Base-by-base conservation (phyloP, 148 eudicot species). In the Cornus controversa region DNA sequence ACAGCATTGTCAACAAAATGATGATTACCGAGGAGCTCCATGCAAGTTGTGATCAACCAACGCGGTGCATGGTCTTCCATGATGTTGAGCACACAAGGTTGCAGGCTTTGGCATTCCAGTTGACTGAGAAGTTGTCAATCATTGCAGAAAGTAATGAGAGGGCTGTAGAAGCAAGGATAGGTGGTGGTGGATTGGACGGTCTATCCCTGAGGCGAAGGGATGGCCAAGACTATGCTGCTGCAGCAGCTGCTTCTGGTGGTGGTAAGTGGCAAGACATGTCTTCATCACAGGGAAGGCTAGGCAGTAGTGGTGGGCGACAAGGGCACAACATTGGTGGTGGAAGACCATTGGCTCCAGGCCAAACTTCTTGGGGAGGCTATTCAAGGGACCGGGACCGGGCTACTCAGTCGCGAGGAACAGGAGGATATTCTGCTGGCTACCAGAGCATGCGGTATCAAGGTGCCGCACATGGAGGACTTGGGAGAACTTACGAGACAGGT, bases 31-130 rank as follows among this genome's bases (percentile, higher is more conserved):
- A 91, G 70, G 98, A 94, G 86, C 89, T 94, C 7, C 89, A 87
- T 40, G 98, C 97, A 0, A 88, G 89, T 40, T 92, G 92, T 97
- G 97, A 92, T 79, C 98, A 94, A 76, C 98, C 96, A 2, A 85
- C 94, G 0, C 72, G 71, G 10, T 89, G 94, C 85, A 86, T 91
- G 45, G 83, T 91, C 47, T 92, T 92, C 88, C 92, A 92, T 50
- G 92, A 90, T 54, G 90, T 91, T 15, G 90, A 84, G 81, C 96
- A 92, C 81, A 66, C 89, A 2, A 88, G 98, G 79, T 65, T 91
- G 66, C 98, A 92, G 82, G 89, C 86, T 58, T 67, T 92, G 77
- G 96, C 98, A 0, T 92, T 92, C 87, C 93, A 91, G 67, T 60
- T 94, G 70, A 85, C 92, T 0, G 98, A 94, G 72, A 90, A 90